phyloP scores from a whole-genome alignment of 208 protist genomes.

The Sergeia podlipaevii region DNA sequence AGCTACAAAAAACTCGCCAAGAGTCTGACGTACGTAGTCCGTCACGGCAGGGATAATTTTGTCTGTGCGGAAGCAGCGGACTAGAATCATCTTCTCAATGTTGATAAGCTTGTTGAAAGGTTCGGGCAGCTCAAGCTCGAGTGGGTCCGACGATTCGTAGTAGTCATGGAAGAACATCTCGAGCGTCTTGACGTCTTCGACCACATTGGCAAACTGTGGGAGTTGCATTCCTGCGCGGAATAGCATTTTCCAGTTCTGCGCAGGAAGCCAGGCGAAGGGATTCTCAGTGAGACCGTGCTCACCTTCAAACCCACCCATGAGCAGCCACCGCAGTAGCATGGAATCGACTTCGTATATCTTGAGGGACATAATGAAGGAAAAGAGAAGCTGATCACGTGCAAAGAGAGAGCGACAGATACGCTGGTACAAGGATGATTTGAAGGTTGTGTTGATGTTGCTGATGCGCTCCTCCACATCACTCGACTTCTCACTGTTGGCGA shows the following conservation, averaged over 20 bases:
- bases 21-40: conserved; percentile 82
- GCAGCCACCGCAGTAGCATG: conserved; percentile 86
- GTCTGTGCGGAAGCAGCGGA: conserved; percentile 94
- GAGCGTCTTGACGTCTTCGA: conserved; percentile 39
- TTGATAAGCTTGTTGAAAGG: conserved; percentile 49
- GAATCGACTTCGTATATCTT: conserved; percentile 90
- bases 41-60: conserved; percentile 95
- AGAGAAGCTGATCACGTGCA: conserved; percentile 91
- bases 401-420: conserved; percentile 93
- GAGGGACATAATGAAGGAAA: conserved; percentile 94
- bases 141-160: conserved; percentile 86
- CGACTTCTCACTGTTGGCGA: conserved; percentile 76
- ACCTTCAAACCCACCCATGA: conserved; percentile 85
- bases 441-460: conserved; percentile 76
- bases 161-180: conserved; percentile 71
- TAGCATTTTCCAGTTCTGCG: conserved; percentile 86
- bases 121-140: conserved; percentile 68
- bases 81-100: conserved; percentile 90
- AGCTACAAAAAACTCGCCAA: conserved; percentile 86
- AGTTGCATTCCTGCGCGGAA: conserved; percentile 73
- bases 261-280: conserved; percentile 87
- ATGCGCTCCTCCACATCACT: conserved; percentile 76
- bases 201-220: conserved; percentile 39
- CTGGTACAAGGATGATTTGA: conserved; percentile 85
- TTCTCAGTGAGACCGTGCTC: conserved; percentile 24